Percentiles rank a stretch among this genome's conserved stretches.
These are phyloP conservation scores for Aphanomyces stellatus DNA, from an alignment of 352 stramenopile genomes.

Conservation along the genomic window DNA sequence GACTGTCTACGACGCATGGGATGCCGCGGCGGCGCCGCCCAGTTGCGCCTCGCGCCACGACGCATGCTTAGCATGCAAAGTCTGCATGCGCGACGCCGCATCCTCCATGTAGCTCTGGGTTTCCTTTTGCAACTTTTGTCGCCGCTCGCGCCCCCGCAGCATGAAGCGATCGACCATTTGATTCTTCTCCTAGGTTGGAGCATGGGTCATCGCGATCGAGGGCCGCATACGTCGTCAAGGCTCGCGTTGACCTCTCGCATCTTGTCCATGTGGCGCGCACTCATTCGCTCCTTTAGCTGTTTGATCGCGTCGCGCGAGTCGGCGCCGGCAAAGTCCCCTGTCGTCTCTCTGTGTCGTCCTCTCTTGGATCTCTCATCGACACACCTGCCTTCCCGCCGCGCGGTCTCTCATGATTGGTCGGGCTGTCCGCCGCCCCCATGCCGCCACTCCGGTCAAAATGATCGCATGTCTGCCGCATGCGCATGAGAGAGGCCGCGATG, in stretches of 20 bases:
- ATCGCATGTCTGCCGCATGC: background rate
- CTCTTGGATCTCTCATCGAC: no score
- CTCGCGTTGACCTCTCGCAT: background rate
- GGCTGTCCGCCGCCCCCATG: no score
- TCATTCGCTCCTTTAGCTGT: slow-evolving; percentile 10
- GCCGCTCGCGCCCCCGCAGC: background rate
- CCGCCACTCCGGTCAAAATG: background rate
- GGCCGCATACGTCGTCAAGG: slow-evolving; percentile 1
- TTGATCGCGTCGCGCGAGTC: slow-evolving; percentile 5
- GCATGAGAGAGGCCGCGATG: no score
- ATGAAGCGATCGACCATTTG: slow-evolving; percentile 15
- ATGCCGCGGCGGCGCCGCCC: background rate
- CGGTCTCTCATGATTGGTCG: background rate
- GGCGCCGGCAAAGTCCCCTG: background rate
- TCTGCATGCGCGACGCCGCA: slow-evolving; percentile 6
- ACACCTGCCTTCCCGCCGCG: no score
- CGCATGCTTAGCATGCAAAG: slow-evolving; percentile 4
- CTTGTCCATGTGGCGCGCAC: background rate
- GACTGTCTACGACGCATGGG: background rate
- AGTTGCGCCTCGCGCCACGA: slow-evolving; percentile 10
- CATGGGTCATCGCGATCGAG: no score
- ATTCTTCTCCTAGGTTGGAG: background rate
- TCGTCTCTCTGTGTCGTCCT: background rate
- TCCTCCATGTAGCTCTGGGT: slow-evolving; percentile 3
- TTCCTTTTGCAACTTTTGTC: slow-evolving; percentile 16